Evolutionary conservation across 2,329 filamentous ascomycete genomes (phyloP), one percentile per base, ranked within the genome.

Genomic region (Fusarium virguliforme): DNA sequence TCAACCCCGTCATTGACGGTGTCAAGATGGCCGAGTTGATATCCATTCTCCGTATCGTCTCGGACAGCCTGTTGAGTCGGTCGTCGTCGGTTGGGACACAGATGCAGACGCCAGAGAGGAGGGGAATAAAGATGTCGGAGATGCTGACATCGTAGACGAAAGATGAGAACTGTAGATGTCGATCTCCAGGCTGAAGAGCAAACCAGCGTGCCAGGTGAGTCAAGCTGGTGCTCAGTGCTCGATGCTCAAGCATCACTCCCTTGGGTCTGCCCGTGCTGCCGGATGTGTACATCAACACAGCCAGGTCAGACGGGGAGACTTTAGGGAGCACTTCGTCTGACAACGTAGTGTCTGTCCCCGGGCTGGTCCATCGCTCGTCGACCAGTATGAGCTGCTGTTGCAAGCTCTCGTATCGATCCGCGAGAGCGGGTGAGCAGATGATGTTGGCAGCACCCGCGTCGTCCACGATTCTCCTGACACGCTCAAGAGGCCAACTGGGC

Each of bases 121-220:
- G 15, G 30, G 46, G 46, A 26, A 50, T 30, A 15, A 50, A 50
- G 15, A 50, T 50, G 4, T 50, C 46, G 6, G 46, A 50, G 4
- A 50, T 50, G 46, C 46, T 50, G 15, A 50, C 46, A 4, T 50
- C 46, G 9, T 50, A 50, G 46, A 50, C 46, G 3, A 50, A 50
- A 2, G 46, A 50, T 2, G 46, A 50, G 46, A 32, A 50, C 46
- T 50, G 46, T 12, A 50, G 46, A 15, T 50, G 46, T 18, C 46
- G 26, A 1, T 50, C 46, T 1, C 46, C 46, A 8, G 26, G 9
- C 30, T 32, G 46, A 1, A 50, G 26, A 2, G 26, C 26, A 32
- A 50, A 50, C 2, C 26, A 50, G 8, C 26, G 46, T 12, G 46
- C 46, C 7, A 50, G 46, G 2, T 50, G 46, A 13, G 46, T 18